Evolutionary conservation across 1,284 basidiomycete species (phyloP).

Genomic region (Leccinum griseonigrum): DNA sequence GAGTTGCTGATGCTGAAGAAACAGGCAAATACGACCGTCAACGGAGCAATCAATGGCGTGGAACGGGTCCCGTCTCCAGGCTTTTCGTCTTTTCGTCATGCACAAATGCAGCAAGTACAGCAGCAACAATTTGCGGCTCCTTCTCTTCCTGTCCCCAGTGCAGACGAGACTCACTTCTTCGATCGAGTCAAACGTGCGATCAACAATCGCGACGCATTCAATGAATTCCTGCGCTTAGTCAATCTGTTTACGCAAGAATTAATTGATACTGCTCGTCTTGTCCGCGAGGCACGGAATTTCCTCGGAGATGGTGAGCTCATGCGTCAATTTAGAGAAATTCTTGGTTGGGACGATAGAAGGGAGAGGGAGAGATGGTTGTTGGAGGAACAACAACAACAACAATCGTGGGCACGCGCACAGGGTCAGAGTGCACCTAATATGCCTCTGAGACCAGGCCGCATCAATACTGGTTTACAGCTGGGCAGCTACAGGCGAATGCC

Average conservation of each 20-base stretch:
- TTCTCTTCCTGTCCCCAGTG: conserved; percentile 33
- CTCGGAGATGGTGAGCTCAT: conserved; percentile 77
- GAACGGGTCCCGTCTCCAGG: conserved; percentile 24
- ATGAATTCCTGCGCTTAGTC: conserved; percentile 94
- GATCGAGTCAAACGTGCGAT: conserved; percentile 88
- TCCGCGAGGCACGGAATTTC: conserved; percentile 65
- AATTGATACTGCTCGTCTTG: conserved; percentile 83
- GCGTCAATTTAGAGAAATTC: conserved; percentile 83
- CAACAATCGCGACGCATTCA: conserved; percentile 88
- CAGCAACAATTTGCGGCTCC: conserved; percentile 28
- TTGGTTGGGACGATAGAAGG: conserved; percentile 82
- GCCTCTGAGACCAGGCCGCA: conserved; percentile 49
- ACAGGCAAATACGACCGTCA: conserved; percentile 20
- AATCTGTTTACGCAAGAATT: conserved; percentile 95
- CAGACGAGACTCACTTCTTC: conserved; percentile 87
- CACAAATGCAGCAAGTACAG: conserved; percentile 29
- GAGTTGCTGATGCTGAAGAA: conserved; percentile 11
- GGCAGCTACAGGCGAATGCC: conserved; percentile 93
- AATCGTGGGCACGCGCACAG: conserved; percentile 41
- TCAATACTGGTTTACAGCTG: conserved; percentile 58
- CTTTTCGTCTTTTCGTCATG: conserved; percentile 21
- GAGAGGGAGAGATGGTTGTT: conserved; percentile 52
- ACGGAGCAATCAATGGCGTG: conserved; percentile 20
- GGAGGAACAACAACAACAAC: conserved; percentile 43
- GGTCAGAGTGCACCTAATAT: conserved; percentile 41